Conservation (phyloP, 345 rosid genomes). For the Ricinus communis region DNA sequence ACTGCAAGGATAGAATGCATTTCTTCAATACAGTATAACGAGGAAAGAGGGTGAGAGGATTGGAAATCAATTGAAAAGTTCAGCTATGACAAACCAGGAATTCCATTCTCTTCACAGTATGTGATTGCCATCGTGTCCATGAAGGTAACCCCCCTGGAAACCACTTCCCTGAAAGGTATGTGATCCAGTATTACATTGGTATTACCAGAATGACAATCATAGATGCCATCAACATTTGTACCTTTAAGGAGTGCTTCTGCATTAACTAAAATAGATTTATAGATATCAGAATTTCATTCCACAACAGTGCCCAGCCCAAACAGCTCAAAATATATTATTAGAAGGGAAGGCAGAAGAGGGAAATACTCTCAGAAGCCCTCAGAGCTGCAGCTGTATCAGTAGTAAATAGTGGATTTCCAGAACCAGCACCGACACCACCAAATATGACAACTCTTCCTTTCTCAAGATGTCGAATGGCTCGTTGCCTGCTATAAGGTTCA, state of each 20-base stretch:
- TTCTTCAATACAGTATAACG: background rate
- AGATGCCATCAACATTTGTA: constrained; percentile 70
- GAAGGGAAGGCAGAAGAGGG: constrained; percentile 10
- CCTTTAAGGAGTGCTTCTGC: constrained; percentile 91
- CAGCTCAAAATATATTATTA: background rate
- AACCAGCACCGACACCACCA: constrained; percentile 85
- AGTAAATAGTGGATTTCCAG: constrained; percentile 85
- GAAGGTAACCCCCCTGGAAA: constrained; percentile 59
- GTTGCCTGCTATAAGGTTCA: constrained; percentile 78
- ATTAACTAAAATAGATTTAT: constrained; percentile 44
- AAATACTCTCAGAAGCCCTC: constrained; percentile 80
- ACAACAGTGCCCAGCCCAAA: background rate
- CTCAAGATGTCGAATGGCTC: constrained; percentile 80
- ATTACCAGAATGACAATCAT: constrained; percentile 60
- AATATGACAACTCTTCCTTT: constrained; percentile 94
- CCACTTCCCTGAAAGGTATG: constrained; percentile 63
- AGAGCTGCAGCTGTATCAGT: constrained; percentile 91
- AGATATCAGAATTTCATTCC: background rate
- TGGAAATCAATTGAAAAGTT: background rate
- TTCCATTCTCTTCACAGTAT: constrained; percentile 80
- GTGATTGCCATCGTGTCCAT: constrained; percentile 83
- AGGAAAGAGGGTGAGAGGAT: background rate
- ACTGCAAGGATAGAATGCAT: constrained; percentile 38
- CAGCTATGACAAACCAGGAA: constrained; percentile 61
- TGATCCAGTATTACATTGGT: constrained; percentile 63